Conservation (phyloP, 202 grass and related monocot species). For the Schoenoplectus tabernaemontani region DNA sequence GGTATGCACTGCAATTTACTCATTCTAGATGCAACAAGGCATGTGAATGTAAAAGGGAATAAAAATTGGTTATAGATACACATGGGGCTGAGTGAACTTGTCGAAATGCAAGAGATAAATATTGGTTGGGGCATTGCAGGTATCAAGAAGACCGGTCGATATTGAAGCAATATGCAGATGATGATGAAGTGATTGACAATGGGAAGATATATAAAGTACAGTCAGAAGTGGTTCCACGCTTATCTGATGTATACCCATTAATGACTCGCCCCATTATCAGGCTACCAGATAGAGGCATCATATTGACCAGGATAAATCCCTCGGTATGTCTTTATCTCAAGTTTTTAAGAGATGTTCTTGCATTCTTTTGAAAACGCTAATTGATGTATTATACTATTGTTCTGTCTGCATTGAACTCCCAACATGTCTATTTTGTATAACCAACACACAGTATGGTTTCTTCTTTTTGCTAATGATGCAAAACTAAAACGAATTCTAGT, state of each 20-base stretch:
- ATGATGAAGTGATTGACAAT: constrained; percentile 71
- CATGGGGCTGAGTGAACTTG: background rate
- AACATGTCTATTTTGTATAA: background rate
- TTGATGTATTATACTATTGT: background rate
- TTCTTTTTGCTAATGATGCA: background rate
- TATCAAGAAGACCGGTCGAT: constrained; percentile 88
- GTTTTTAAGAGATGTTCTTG: background rate
- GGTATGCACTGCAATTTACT: background rate
- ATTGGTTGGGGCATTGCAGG: constrained; percentile 5
- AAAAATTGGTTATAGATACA: background rate
- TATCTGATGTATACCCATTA: constrained; percentile 79
- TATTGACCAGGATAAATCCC: constrained; percentile 93
- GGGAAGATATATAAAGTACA: constrained; percentile 81
- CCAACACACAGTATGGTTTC: background rate
- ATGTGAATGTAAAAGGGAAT: background rate
- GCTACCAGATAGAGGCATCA: constrained; percentile 83
- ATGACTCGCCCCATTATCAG: constrained; percentile 91
- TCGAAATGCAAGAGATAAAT: background rate
- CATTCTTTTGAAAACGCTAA: background rate
- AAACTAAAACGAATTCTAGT: background rate
- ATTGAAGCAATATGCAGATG: constrained; percentile 91
- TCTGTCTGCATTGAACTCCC: background rate
- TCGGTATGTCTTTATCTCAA: constrained; percentile 45
- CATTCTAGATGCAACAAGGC: background rate
- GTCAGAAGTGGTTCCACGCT: constrained; percentile 69